Conservation (phyloP, 345 rosid genomes). For the Sapria himalayana region DNA sequence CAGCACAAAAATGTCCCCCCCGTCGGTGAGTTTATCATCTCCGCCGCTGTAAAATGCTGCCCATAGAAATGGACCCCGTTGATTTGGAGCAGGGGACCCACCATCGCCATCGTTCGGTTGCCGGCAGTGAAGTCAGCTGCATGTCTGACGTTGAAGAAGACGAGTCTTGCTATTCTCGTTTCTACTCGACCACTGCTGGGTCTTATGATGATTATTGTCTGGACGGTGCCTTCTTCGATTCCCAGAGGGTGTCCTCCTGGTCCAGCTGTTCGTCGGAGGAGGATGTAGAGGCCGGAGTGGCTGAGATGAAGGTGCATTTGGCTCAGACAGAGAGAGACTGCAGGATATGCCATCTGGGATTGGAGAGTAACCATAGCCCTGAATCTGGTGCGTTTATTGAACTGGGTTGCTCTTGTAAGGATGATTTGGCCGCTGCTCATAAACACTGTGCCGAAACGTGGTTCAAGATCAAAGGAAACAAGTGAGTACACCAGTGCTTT, state of each 20-base stretch:
- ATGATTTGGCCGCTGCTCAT: constrained; percentile 91
- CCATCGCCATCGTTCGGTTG: constrained; percentile 13
- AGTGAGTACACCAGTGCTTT: constrained; percentile 46
- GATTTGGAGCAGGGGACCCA: constrained; percentile 51
- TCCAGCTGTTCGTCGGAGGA: constrained; percentile 44
- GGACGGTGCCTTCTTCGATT: constrained; percentile 9
- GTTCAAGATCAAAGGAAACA: constrained; percentile 93
- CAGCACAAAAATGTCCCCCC: too few relatives aligned
- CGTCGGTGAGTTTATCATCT: too few relatives aligned
- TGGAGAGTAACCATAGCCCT: constrained; percentile 41
- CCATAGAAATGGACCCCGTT: constrained; percentile 19
- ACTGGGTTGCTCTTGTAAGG: constrained; percentile 82
- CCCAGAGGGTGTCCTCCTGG: constrained; percentile 39
- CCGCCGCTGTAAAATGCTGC: constrained; percentile 9
- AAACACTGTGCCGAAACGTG: constrained; percentile 88
- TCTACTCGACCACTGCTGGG: constrained; percentile 60
- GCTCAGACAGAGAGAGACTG: constrained; percentile 37
- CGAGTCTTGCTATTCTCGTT: constrained; percentile 58
- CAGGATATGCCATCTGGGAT: constrained; percentile 77
- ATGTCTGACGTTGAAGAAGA: constrained; percentile 77
- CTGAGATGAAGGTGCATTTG: constrained; percentile 26
- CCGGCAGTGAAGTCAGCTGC: constrained; percentile 21
- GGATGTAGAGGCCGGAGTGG: constrained; percentile 19
- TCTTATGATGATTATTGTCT: constrained; percentile 43
- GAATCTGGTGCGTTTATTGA: constrained; percentile 51